phyloP scores from a whole-genome alignment of 768 basidiomycete species.

The Lyophyllum shimeji region DNA sequence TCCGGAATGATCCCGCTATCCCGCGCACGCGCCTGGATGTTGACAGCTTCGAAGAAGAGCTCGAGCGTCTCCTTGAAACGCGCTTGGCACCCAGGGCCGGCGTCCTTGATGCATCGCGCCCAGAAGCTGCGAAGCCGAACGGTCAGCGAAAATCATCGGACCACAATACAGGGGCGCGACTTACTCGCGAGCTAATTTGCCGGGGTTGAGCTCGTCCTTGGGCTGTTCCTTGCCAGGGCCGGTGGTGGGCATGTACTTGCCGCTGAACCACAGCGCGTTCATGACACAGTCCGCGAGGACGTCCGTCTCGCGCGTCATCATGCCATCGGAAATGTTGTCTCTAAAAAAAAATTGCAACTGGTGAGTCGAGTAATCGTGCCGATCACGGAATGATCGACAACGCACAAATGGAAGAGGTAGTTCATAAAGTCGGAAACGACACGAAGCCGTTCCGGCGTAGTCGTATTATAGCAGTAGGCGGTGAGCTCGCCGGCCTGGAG shows the following conservation, averaged over 20 bases:
- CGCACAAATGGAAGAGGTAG: slow-evolving; percentile 54
- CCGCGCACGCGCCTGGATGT: slow-evolving; percentile 60
- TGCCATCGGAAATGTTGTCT: slow-evolving; percentile 79
- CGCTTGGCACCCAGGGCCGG: slow-evolving; percentile 54
- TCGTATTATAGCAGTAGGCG: slow-evolving; percentile 60
- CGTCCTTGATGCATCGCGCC: slow-evolving; percentile 58
- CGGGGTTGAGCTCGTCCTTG: slow-evolving; percentile 49
- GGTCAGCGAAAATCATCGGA: not conserved
- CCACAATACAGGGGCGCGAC: slow-evolving; percentile 22
- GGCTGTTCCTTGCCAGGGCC: slow-evolving; percentile 37
- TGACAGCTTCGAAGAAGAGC: slow-evolving; percentile 68
- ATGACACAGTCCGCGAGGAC: slow-evolving; percentile 65
- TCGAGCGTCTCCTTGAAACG: slow-evolving; percentile 73
- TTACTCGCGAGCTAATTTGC: slow-evolving; percentile 68
- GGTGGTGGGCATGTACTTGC: slow-evolving; percentile 48
- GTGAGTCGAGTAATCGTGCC: not conserved
- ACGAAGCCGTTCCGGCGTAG: slow-evolving; percentile 55
- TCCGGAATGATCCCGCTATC: slow-evolving; percentile 55
- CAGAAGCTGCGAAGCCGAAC: slow-evolving; percentile 51
- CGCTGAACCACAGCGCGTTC: slow-evolving; percentile 63
- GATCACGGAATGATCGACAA: slow-evolving; percentile 13
- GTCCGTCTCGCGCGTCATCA: slow-evolving; percentile 64
- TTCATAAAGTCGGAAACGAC: slow-evolving; percentile 71
- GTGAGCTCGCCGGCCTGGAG: slow-evolving; percentile 68
- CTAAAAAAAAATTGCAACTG: slow-evolving; percentile 23